Percentiles rank a stretch among this genome's conserved stretches.
phyloP scores from a whole-genome alignment of 345 rosid genomes.

The Eucalyptus fibrosa region DNA sequence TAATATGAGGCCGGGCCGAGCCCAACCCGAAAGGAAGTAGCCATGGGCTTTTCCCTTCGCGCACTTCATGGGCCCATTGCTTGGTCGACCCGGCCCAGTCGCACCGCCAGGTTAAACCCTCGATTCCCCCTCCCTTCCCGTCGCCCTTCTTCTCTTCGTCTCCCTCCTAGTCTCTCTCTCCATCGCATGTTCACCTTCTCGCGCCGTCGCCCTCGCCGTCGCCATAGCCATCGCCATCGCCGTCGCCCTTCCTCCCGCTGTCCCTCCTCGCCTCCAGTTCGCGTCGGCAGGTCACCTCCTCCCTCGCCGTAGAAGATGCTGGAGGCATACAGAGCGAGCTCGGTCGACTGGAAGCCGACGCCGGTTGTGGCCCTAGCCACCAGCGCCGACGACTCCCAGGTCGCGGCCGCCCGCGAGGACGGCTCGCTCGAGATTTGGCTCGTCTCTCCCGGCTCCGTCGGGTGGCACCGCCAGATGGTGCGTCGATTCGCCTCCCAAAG shows the following conservation, averaged over 20 bases:
- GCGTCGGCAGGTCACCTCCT: conserved; percentile 30
- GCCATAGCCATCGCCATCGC: background rate
- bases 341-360: conserved; percentile 84
- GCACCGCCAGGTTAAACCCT: background rate
- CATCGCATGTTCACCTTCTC: background rate
- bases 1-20: background rate
- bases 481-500: background rate
- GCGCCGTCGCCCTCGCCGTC: background rate
- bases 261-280: conserved; percentile 35
- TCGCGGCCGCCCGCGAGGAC: conserved; percentile 88
- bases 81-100: background rate
- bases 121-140: background rate
- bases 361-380: conserved; percentile 84
- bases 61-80: too few relatives aligned
- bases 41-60: too few relatives aligned
- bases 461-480: conserved; percentile 99
- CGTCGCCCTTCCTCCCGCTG: background rate
- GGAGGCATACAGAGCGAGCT: conserved; percentile 50
- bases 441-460: conserved; percentile 83
- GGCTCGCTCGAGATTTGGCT: conserved; percentile 98
- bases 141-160: background rate
- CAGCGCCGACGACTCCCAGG: conserved; percentile 58
- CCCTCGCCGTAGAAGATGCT: conserved; percentile 42
- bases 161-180: background rate
- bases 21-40: background rate